Percentiles rank a stretch among this genome's conserved stretches.
Evolutionary conservation across 371 early-diverging fungal species (phyloP).

Genomic region (Actinomortierella ambigua): DNA sequence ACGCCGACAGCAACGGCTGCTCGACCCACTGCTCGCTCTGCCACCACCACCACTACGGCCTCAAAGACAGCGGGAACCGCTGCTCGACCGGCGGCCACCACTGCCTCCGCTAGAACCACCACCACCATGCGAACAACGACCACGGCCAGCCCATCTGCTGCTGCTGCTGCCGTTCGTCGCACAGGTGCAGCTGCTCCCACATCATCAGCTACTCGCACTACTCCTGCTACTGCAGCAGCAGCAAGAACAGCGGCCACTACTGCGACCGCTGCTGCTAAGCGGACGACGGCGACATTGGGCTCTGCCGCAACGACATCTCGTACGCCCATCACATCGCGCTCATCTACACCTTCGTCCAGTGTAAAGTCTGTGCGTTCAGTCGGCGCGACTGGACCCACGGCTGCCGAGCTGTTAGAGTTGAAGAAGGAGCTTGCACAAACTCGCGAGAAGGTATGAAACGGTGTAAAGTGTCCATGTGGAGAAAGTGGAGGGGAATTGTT

Average conservation of each 20-base stretch:
- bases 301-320: constrained; percentile 5
- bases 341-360: constrained; percentile 23
- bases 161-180: background rate
- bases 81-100: constrained; percentile 3
- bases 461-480: background rate
- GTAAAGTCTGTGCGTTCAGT: constrained; percentile 33
- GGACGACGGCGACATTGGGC: constrained; percentile 9
- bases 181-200: background rate
- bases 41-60: constrained; percentile 5
- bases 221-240: constrained; percentile 11
- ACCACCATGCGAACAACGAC: background rate
- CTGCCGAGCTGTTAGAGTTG: constrained; percentile 33
- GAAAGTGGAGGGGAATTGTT: background rate
- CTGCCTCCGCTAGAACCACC: constrained; percentile 5
- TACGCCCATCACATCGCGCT: constrained; percentile 12
- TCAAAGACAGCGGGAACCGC: constrained; percentile 4
- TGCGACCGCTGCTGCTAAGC: constrained; percentile 11
- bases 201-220: constrained; percentile 8
- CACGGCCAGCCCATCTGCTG: background rate
- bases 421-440: constrained; percentile 39
- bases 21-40: constrained; percentile 18
- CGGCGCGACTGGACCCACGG: constrained; percentile 10
- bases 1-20: constrained; percentile 32
- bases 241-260: constrained; percentile 18
- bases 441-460: constrained; percentile 30